Percentiles rank a stretch among this genome's conserved stretches.
Conservation (phyloP, 495 filamentous ascomycete species). For the Penicillium simplicissimum region DNA sequence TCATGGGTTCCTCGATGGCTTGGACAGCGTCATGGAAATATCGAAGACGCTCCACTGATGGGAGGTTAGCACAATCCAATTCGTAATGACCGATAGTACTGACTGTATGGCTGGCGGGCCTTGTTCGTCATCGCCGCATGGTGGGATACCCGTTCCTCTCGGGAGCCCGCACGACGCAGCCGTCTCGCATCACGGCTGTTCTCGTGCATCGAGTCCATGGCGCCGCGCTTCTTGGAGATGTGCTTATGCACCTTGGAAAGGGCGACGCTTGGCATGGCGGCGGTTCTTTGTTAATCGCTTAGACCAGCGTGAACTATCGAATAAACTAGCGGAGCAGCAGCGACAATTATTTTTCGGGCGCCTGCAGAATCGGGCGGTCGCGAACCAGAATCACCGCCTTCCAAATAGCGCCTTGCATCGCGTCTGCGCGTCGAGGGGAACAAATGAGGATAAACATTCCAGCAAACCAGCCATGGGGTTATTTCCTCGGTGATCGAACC, state of each 20-base stretch:
- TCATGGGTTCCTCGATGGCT: slow-evolving; percentile 55
- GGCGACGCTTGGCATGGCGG: slow-evolving; percentile 66
- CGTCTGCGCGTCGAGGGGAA: slow-evolving; percentile 32
- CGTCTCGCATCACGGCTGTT: slow-evolving; percentile 78
- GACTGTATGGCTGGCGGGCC: slow-evolving; percentile 67
- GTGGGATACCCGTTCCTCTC: slow-evolving; percentile 75
- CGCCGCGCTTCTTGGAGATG: slow-evolving; percentile 71
- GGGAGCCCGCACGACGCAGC: slow-evolving; percentile 68
- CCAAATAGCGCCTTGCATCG: slow-evolving; percentile 22
- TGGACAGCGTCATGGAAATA: slow-evolving; percentile 68
- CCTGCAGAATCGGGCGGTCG: slow-evolving; percentile 30
- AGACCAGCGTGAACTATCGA: not conserved
- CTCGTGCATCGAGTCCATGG: slow-evolving; percentile 70
- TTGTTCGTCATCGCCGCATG: slow-evolving; percentile 62
- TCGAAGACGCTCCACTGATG: slow-evolving; percentile 65
- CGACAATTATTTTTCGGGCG: slow-evolving; percentile 28
- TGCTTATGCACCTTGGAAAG: slow-evolving; percentile 81
- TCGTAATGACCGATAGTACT: slow-evolving; percentile 13
- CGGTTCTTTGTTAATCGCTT: not conserved
- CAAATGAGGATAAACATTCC: slow-evolving; percentile 35
- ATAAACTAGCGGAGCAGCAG: not conserved
- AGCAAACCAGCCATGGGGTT: slow-evolving; percentile 22
- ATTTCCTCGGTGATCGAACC: slow-evolving; percentile 25
- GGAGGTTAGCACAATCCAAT: slow-evolving; percentile 10
- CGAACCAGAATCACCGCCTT: slow-evolving; percentile 24